Evolutionary conservation across 2,329 filamentous ascomycete genomes (phyloP), one percentile per base, ranked within the genome.

Genomic region (Colletotrichum sp.): DNA sequence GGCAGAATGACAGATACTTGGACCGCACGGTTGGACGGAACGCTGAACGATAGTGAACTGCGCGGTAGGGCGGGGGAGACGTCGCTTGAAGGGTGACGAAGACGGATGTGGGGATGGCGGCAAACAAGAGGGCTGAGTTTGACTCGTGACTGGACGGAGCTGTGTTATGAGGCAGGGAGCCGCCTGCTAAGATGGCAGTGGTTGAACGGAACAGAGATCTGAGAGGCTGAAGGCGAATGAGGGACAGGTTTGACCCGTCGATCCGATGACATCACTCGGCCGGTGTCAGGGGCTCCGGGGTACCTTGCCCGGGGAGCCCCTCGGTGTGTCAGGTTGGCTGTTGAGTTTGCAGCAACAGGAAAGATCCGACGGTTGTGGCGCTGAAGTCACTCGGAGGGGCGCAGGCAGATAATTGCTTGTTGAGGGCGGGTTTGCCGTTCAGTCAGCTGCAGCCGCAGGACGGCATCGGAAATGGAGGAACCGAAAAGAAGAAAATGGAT

Each of bases 261-360:
- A 75, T 71, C 70, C 52, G 62, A 76, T 76, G 75, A 76, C 75
- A 76, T 76, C 75, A 76, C 52, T 76, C 75, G 52, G 71, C 75
- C 66, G 60, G 66, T 59, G 32, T 71, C 60, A 71, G 52, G 66
- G 62, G 49, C 60, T 24, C 66, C 36, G 66, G 69, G 71, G 59
- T 67, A 66, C 75, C 71, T 71, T 71, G 71, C 55, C 71, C 60
- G 65, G 32, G 18, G 18, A 21, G 32, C 39, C 18, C 52, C 52
- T 74, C 64, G 21, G 75, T 75, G 65, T 71, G 65, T 76, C 71
- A 75, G 66, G 60, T 75, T 71, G 64, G 12, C 57, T 67, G 32
- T 68, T 34, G 39, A 72, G 66, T 67, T 76, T 65, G 49, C 44
- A 55, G 34, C n/a, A 55, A 28, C 36, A 67, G 30, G 65, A 24